A percentile compares a stretch with the other conserved stretches of the same genome.
These are phyloP conservation scores for Cephaloascus albidus DNA, from an alignment of 805 yeast genomes.

Conservation along the genomic window DNA sequence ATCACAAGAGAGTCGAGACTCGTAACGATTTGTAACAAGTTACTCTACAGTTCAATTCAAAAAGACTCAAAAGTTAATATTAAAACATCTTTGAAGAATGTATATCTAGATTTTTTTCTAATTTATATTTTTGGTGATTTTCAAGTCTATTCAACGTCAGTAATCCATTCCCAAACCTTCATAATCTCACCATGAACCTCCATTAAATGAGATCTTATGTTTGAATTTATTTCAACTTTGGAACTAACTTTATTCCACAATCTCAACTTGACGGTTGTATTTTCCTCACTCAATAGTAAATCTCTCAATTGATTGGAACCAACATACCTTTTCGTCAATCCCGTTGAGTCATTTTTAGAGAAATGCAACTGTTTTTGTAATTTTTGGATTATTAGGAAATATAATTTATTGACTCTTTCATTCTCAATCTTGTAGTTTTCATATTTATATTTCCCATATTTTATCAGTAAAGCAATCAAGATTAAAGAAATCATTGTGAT, in stretches of 20 bases:
- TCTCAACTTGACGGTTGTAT: constrained; percentile 22
- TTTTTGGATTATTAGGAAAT: constrained; percentile 37
- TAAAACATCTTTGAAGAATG: too few species aligned
- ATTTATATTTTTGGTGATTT: too few species aligned
- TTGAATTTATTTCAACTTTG: constrained; percentile 55
- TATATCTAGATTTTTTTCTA: too few species aligned
- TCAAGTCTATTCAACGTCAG: constrained; percentile 9
- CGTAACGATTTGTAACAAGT: too few species aligned
- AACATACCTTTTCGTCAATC: constrained; percentile 34
- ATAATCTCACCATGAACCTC: constrained; percentile 85
- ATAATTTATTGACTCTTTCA: constrained; percentile 32
- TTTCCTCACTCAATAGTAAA: constrained; percentile 36
- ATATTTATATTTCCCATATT: constrained; percentile 21
- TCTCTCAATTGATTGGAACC: constrained; percentile 71
- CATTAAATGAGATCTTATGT: constrained; percentile 48
- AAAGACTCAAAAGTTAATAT: too few species aligned
- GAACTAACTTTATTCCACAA: constrained; percentile 53
- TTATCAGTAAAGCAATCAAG: constrained; percentile 10
- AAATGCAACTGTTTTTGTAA: constrained; percentile 36
- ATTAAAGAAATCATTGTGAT: constrained; percentile 7
- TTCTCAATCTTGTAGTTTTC: constrained; percentile 25
- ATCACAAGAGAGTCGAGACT: too few species aligned
- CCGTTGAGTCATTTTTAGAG: constrained; percentile 19
- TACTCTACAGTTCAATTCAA: too few species aligned
- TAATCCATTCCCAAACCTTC: constrained; percentile 84